Conservation (phyloP, 73 alveolate genomes). For the Paramecium primaurelia region DNA sequence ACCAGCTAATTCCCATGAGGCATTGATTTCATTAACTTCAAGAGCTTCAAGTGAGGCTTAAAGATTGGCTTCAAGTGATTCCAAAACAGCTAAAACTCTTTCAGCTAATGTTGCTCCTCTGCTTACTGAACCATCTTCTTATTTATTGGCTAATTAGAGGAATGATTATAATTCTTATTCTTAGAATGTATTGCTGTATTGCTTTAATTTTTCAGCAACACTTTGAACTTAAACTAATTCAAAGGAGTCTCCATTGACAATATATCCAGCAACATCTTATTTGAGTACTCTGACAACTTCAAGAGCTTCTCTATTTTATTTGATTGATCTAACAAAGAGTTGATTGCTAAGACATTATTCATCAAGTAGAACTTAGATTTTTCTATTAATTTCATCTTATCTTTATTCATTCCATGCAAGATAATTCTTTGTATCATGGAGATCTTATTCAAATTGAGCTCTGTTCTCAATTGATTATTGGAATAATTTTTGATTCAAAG, state of each 20-base stretch:
- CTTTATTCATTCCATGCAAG: conserved; percentile 37
- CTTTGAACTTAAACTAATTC: conserved; percentile 27
- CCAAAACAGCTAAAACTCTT: not conserved
- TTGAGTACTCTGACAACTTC: not conserved
- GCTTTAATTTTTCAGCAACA: conserved; percentile 11
- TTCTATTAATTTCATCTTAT: not conserved
- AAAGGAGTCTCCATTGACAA: conserved; percentile 13
- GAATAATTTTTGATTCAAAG: not conserved
- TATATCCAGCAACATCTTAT: conserved; percentile 42
- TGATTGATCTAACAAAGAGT: conserved; percentile 32
- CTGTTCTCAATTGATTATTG: conserved; percentile 16
- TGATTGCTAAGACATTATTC: conserved; percentile 4
- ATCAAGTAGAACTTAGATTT: not conserved
- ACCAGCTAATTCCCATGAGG: conserved; percentile 48
- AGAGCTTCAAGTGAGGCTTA: not conserved
- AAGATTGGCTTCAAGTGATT: not conserved
- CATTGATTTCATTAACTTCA: conserved; percentile 28
- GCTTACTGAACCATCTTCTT: conserved; percentile 11
- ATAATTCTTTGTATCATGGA: not conserved
- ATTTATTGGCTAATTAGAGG: not conserved
- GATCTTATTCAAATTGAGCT: not conserved
- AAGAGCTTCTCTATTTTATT: not conserved
- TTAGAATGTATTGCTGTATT: not conserved
- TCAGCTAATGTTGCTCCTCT: conserved; percentile 46
- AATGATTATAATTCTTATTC: not conserved